A percentile compares a stretch with the other conserved stretches of the same genome.
These are phyloP conservation scores for Zygosaccharomyces pseudobailii DNA, from an alignment of 1,139 yeast genomes.

Conservation along the genomic window DNA sequence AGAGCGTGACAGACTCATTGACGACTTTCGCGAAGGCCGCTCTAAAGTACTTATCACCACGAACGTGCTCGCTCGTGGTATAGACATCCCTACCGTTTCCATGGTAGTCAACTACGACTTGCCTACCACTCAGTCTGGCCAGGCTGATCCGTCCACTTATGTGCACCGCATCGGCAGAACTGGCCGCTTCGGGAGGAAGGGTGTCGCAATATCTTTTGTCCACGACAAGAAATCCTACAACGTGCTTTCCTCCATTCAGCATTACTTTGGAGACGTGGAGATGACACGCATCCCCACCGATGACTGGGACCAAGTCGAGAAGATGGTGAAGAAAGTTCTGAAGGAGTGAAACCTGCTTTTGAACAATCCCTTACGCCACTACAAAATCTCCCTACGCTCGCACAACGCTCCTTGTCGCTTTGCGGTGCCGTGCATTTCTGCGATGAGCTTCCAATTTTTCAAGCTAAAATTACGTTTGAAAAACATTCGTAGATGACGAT, in stretches of 20 bases:
- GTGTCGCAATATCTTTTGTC: constrained; percentile 90
- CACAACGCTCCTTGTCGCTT: neutral
- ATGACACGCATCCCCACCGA: constrained; percentile 88
- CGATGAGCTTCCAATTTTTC: neutral
- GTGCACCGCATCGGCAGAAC: constrained; percentile 98
- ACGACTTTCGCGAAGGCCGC: constrained; percentile 88
- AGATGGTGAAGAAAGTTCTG: constrained; percentile 76
- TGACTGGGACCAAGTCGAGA: constrained; percentile 94
- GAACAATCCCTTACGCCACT: neutral
- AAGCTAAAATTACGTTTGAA: neutral
- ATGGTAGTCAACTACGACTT: constrained; percentile 97
- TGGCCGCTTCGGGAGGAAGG: constrained; percentile 96
- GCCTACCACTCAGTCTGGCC: constrained; percentile 48
- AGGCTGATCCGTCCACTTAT: constrained; percentile 91
- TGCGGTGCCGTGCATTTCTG: neutral
- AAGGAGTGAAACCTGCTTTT: constrained; percentile 36
- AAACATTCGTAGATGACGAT: constrained; percentile 1
- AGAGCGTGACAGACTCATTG: constrained; percentile 87
- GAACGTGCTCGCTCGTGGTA: constrained; percentile 95
- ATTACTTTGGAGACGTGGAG: constrained; percentile 75
- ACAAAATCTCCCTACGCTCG: neutral
- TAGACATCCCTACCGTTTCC: constrained; percentile 92
- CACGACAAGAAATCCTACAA: constrained; percentile 70
- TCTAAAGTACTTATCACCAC: constrained; percentile 93
- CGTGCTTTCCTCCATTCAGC: constrained; percentile 58